These are phyloP conservation scores for Populus pruinosa DNA, from an alignment of 345 rosid genomes.

Conservation along the genomic window DNA sequence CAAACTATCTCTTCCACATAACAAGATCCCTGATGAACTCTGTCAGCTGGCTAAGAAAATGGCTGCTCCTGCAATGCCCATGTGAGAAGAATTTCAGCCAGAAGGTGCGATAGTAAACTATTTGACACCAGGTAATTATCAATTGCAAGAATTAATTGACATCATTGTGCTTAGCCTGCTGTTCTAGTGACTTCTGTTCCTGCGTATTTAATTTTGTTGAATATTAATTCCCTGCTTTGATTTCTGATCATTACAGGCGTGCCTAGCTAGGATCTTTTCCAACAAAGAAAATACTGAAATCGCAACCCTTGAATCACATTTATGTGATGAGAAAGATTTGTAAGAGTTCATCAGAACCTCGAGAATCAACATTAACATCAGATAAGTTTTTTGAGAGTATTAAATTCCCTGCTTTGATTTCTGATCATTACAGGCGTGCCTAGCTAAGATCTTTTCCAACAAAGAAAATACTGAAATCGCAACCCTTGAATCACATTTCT, in stretches of 20 bases:
- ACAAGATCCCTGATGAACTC: slow-evolving; percentile 75
- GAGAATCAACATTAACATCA: slow-evolving; percentile 84
- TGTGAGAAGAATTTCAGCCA: slow-evolving; percentile 72
- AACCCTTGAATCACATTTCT: slow-evolving; percentile 51
- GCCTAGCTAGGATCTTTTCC: slow-evolving; percentile 75
- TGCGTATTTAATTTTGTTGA: background rate
- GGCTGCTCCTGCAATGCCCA: slow-evolving; percentile 75
- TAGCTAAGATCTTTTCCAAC: slow-evolving; percentile 72
- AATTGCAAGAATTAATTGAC: background rate
- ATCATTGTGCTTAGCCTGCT: background rate
- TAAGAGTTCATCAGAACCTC: slow-evolving; percentile 68
- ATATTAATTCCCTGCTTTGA: background rate
- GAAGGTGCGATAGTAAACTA: slow-evolving; percentile 94
- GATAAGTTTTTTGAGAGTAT: slow-evolving; percentile 61
- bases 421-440: slow-evolving; percentile 58
- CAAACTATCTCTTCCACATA: slow-evolving; percentile 71
- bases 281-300: slow-evolving; percentile 62
- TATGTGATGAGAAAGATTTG: slow-evolving; percentile 38
- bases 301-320: slow-evolving; percentile 47
- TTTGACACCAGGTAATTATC: slow-evolving; percentile 60
- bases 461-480: slow-evolving; percentile 55
- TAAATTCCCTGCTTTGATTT: background rate
- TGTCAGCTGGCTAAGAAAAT: slow-evolving; percentile 64
- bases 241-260: slow-evolving; percentile 48
- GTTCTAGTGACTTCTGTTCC: background rate